phyloP scores from a whole-genome alignment of 2,329 filamentous ascomycete genomes.

The Fragosphaeria purpurea region DNA sequence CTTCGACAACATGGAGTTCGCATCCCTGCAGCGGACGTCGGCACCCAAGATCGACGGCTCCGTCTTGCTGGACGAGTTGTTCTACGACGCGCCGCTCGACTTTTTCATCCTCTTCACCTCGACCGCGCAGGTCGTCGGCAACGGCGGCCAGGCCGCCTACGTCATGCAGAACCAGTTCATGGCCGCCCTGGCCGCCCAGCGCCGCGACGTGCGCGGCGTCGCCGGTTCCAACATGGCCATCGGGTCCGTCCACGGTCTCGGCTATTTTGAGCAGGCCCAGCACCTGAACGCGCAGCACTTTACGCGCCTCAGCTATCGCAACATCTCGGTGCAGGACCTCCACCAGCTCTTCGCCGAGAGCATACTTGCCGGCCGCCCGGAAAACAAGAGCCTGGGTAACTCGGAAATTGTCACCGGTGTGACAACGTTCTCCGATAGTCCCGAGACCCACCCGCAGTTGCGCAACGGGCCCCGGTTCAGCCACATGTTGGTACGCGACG shows the following conservation, averaged over 20 bases:
- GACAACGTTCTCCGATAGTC: background rate
- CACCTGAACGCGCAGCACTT: background rate
- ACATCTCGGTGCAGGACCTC: conserved; percentile 8
- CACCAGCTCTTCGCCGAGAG: conserved; percentile 8
- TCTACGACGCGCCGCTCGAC: conserved; percentile 12
- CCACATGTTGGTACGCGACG: conserved; percentile 5
- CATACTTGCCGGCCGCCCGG: conserved; percentile 15
- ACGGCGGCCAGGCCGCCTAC: conserved; percentile 30
- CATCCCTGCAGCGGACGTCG: conserved; percentile 17
- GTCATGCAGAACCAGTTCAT: conserved; percentile 31
- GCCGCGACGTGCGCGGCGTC: conserved; percentile 21
- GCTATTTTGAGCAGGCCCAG: conserved; percentile 9
- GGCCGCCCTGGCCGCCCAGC: conserved; percentile 28
- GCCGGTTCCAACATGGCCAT: conserved; percentile 28
- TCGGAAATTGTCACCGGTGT: conserved; percentile 8
- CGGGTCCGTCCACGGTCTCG: conserved; percentile 21
- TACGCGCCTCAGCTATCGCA: conserved; percentile 8
- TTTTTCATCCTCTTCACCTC: conserved; percentile 24
- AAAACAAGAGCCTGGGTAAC: background rate
- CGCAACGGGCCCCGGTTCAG: conserved; percentile 7
- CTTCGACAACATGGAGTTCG: conserved; percentile 6
- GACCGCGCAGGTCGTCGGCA: conserved; percentile 21
- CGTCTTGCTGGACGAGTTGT: conserved; percentile 20
- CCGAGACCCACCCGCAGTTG: background rate
- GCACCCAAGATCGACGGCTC: conserved; percentile 22